Evolutionary conservation across 2,329 filamentous ascomycete genomes (phyloP), one percentile per base, ranked within the genome.

Genomic region (Aspergillus chevalieri): DNA sequence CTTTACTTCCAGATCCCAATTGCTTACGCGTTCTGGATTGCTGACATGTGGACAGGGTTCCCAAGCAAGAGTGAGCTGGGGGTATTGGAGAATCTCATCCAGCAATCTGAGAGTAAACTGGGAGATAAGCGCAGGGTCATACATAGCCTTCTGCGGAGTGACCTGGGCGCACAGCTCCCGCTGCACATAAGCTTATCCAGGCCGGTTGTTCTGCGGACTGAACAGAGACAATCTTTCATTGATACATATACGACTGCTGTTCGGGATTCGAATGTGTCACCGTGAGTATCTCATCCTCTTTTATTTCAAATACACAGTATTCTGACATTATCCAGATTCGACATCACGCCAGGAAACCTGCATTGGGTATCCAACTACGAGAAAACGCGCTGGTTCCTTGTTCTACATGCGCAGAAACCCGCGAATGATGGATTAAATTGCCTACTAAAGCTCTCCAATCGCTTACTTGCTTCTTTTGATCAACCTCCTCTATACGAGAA

Each of bases 101-200:
- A 48, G 3, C 55, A 61, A 41, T 55, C 53, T 1, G 49, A 64
- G 62, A 14, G 52, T 56, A 5, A 68, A 81, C 36, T 68, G 79
- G 33, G 52, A 62, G 22, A 60, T 58, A 6, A 67, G 78, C 2
- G 63, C 67, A 47, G 52, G 48, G 2, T 64, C 47, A 73, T 93
- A 15, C 78, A 84, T 54, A 85, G 80, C 54, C 82, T 93, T 52
- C 74, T 97, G 5, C 81, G 79, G 39, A 94, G 85, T 54, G 87
- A 93, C 51, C 79, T 96, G 0, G 87, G 83, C 50, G 83, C 84
- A 5, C 84, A 86, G 4, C 74, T 89, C 45, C 92, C 92, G 3
- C 77, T 98, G 43, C 93, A 98, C 69, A 84, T 98, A 62, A 95
- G 90, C 58, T 78, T 98, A 6, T 97, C 93, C 6, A 80, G 89